These are phyloP conservation scores for Angophora floribunda DNA, from an alignment of 345 rosid species.

Conservation along the genomic window DNA sequence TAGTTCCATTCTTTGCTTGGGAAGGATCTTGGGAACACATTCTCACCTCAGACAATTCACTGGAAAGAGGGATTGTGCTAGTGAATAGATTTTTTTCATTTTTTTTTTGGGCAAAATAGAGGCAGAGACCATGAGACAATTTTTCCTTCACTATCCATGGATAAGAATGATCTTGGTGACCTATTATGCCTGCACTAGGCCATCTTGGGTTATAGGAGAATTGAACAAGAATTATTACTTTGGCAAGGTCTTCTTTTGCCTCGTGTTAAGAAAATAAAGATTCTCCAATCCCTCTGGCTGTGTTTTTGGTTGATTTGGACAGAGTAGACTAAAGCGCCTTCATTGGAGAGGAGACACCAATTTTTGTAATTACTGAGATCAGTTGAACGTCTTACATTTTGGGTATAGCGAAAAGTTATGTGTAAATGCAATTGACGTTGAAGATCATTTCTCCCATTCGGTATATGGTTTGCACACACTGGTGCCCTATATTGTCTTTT, in stretches of 20 bases:
- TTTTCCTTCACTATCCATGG: background rate
- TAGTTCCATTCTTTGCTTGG: background rate
- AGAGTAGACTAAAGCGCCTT: background rate
- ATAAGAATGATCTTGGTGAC: background rate
- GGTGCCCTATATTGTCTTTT: background rate
- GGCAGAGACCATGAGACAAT: background rate
- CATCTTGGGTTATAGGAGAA: background rate
- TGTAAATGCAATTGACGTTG: background rate
- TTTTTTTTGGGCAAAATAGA: background rate
- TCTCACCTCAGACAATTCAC: background rate
- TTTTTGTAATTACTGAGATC: background rate
- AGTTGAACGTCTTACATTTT: background rate
- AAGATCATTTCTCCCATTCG: background rate
- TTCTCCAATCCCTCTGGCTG: background rate
- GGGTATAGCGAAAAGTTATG: background rate
- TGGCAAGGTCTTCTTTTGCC: background rate
- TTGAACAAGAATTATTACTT: background rate
- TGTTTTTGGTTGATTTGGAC: background rate
- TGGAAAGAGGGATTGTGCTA: background rate
- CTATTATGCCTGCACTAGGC: background rate
- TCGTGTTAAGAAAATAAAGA: background rate
- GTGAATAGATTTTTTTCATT: background rate
- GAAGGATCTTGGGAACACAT: background rate
- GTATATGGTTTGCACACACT: background rate
- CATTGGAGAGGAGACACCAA: background rate